Base-by-base conservation (phyloP, 768 basidiomycete species). In the Serendipita sp. region DNA sequence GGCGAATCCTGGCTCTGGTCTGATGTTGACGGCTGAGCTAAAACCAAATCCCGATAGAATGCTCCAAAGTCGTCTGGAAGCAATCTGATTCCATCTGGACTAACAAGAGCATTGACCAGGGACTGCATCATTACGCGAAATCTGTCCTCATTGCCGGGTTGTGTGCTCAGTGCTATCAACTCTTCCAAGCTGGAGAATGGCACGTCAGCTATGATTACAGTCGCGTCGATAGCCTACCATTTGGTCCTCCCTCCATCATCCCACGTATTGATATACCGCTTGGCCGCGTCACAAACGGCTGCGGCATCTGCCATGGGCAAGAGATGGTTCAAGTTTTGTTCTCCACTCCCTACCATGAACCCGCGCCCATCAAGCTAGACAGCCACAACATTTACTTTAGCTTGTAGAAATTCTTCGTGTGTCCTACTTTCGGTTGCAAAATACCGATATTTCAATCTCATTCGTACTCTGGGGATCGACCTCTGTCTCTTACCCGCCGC, bases 61-160 rank as follows among this genome's bases (percentile, higher is more conserved):
- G 24, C 24, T 22, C 26, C 53, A 13, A 58, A 20, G 31, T 58
- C 53, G 4, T 58, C 53, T 31, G 53, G 53, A 9, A 34, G 33
- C 24, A 58, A 24, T 34, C 33, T 24, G 11, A 34, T 22, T 26
- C 26, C 26, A n/a, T 34, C 53, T 31, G 17, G 17, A 34, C n/a
- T 58, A 31, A 58, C 53, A 24, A 58, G 53, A 58, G 53, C 20
- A 58, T 58, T 58, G 53, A 58, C 53, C 24, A 58, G n/a, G n/a
- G 30, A 24, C 30, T 58, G 53, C 17, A 58, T 26, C 17, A 33
- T 33, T n/a, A 58, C 26, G 24, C 53, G 24, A 9, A 58, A 28
- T n/a, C 31, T 26, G 11, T 58, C 53, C 17, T n/a, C 31, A 11
- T 33, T 24, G 20, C 28, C 53, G 9, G 26, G 3, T n/a, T 58